Evolutionary conservation across 1,284 basidiomycete species (phyloP).

Genomic region (Laetiporus sulphureus): DNA sequence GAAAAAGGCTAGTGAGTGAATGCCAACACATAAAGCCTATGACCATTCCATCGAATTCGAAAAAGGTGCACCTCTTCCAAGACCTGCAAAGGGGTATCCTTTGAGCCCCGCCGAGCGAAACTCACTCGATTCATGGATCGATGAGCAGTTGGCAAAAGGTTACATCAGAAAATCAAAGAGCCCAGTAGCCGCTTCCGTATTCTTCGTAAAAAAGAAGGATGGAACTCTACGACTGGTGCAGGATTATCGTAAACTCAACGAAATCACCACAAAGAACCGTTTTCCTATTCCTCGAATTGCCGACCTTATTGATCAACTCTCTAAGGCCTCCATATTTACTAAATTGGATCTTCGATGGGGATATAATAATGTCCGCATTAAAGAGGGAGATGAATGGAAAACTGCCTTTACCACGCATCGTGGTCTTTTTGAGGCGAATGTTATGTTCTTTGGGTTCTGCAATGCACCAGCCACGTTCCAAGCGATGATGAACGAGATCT

Average conservation of each 20-base stretch:
- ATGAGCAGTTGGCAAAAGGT: conserved; percentile 1
- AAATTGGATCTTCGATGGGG: conserved; percentile 9
- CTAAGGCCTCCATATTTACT: conserved; percentile 6
- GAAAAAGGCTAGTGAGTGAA: not conserved
- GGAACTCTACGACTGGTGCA: not conserved
- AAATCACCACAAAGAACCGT: conserved; percentile 6
- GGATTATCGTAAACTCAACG: conserved; percentile 15
- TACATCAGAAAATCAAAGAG: conserved; percentile 2
- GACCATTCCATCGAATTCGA: not conserved
- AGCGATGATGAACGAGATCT: conserved; percentile 14
- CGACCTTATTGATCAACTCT: conserved; percentile 6
- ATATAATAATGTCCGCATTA: conserved; percentile 13
- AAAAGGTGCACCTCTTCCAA: not conserved
- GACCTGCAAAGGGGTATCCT: not conserved
- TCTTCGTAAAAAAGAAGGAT: conserved; percentile 7
- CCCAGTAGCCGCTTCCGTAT: not conserved
- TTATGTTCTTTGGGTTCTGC: conserved; percentile 14
- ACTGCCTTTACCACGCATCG: conserved; percentile 8
- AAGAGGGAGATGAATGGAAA: conserved; percentile 13
- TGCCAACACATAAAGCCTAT: not conserved
- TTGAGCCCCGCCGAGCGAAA: not conserved
- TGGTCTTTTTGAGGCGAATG: conserved; percentile 10
- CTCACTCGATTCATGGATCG: conserved; percentile 1
- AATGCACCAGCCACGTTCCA: conserved; percentile 14
- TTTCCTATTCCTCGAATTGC: conserved; percentile 8